Evolutionary conservation across 805 yeast genomes (phyloP).

Genomic region (Suhomyces sp.): DNA sequence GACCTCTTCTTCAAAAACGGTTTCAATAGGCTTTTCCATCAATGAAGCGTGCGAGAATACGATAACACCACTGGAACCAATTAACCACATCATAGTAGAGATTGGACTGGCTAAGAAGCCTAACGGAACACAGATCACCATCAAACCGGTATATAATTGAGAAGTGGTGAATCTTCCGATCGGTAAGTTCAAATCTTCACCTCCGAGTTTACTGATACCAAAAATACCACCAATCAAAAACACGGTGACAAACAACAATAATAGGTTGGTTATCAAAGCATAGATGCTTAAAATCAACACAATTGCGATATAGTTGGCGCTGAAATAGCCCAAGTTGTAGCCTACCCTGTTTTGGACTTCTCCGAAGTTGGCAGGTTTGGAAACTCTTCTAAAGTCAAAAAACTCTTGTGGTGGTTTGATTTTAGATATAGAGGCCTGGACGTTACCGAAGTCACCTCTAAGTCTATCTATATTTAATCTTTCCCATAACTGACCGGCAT

Average conservation of each 20-base stretch:
- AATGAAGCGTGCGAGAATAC: slow-evolving; percentile 85
- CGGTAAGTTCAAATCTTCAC: slow-evolving; percentile 78
- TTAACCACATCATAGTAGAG: slow-evolving; percentile 86
- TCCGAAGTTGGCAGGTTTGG: slow-evolving; percentile 85
- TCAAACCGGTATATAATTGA: slow-evolving; percentile 79
- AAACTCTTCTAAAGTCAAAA: slow-evolving; percentile 82
- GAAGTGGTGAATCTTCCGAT: slow-evolving; percentile 69
- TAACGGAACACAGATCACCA: slow-evolving; percentile 73
- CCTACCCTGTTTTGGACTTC: slow-evolving; percentile 87
- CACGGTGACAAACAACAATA: slow-evolving; percentile 75
- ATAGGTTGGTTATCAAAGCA: slow-evolving; percentile 80
- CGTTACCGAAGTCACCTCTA: slow-evolving; percentile 27
- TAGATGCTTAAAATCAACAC: slow-evolving; percentile 73
- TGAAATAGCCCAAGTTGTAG: slow-evolving; percentile 82
- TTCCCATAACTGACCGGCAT: slow-evolving; percentile 15
- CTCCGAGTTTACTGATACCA: slow-evolving; percentile 76
- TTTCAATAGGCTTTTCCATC: slow-evolving; percentile 93
- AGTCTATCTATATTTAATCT: slow-evolving; percentile 23
- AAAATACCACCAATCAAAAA: slow-evolving; percentile 71
- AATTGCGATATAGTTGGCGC: slow-evolving; percentile 79
- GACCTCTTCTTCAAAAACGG: slow-evolving; percentile 83
- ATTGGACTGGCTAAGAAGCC: slow-evolving; percentile 88
- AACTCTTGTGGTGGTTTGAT: slow-evolving; percentile 91
- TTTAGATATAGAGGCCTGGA: slow-evolving; percentile 66
- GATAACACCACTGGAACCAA: slow-evolving; percentile 76